Evolutionary conservation across 2,329 filamentous ascomycete genomes (phyloP).

Genomic region (Helminthosporium solani): DNA sequence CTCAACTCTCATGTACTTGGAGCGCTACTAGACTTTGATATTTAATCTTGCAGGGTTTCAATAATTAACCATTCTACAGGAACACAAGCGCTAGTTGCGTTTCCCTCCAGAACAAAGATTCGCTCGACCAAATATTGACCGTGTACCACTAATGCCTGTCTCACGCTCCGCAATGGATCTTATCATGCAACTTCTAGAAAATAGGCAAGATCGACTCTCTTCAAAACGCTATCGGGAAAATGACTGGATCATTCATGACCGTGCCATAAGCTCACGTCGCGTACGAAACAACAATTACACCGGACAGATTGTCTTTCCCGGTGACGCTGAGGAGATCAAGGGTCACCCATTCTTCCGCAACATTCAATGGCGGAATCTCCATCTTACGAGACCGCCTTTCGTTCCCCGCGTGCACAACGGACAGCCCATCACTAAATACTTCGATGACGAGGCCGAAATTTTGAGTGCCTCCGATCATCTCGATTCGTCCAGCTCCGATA

Average conservation of each 20-base stretch:
- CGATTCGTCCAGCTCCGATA: conserved; percentile 34
- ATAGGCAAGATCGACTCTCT: conserved; percentile 74
- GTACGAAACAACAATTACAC: conserved; percentile 39
- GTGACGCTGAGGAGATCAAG: conserved; percentile 90
- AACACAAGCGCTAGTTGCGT: conserved; percentile 67
- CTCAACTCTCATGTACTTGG: too few relatives aligned
- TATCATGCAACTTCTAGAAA: conserved; percentile 69
- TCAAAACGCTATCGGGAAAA: conserved; percentile 71
- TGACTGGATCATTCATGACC: conserved; percentile 49
- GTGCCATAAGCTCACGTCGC: conserved; percentile 21
- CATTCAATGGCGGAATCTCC: conserved; percentile 75
- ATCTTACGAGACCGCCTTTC: conserved; percentile 72
- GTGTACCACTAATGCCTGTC: conserved; percentile 51
- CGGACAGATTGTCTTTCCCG: conserved; percentile 70
- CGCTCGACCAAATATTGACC: conserved; percentile 53
- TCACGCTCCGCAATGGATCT: conserved; percentile 74
- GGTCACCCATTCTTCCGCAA: conserved; percentile 80
- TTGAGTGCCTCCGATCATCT: conserved; percentile 42
- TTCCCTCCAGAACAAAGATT: conserved; percentile 64
- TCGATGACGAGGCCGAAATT: conserved; percentile 77
- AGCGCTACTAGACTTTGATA: too few relatives aligned
- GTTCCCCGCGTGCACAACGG: conserved; percentile 65
- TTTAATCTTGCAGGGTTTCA: background rate
- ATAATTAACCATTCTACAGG: conserved; percentile 49
- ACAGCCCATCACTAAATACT: conserved; percentile 72